A percentile compares a stretch with the other conserved stretches of the same genome.
Evolutionary conservation across 78 protist species (phyloP).

Genomic region (Tieghemostelium lacteum): DNA sequence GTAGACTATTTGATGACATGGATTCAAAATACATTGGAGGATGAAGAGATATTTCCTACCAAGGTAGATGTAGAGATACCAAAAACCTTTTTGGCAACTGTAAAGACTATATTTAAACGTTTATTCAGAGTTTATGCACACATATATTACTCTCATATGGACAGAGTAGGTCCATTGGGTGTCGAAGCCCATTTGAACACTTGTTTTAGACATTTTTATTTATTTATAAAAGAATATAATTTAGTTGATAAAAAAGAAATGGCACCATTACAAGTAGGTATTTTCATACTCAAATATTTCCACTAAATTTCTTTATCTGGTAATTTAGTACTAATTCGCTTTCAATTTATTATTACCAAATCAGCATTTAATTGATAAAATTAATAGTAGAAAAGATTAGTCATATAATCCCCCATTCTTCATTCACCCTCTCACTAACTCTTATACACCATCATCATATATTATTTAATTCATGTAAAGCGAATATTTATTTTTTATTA

Average conservation of each 20-base stretch:
- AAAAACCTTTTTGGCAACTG: slow-evolving; percentile 81
- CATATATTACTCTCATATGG: slow-evolving; percentile 93
- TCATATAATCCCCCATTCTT: background rate
- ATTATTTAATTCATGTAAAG: no score
- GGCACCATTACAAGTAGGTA: slow-evolving; percentile 73
- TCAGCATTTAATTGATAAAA: slow-evolving; percentile 61
- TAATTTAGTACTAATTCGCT: background rate
- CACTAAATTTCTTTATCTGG: no score
- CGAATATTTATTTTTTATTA: no score
- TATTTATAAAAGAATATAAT: slow-evolving; percentile 77
- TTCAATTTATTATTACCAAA: no score
- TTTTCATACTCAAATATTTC: no score
- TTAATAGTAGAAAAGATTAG: slow-evolving; percentile 48
- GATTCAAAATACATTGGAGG: slow-evolving; percentile 93
- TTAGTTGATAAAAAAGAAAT: slow-evolving; percentile 83
- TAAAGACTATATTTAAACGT: slow-evolving; percentile 90
- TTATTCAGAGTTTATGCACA: slow-evolving; percentile 98
- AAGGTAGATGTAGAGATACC: slow-evolving; percentile 85
- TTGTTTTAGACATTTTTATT: slow-evolving; percentile 79
- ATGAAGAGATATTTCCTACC: slow-evolving; percentile 93
- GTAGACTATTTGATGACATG: slow-evolving; percentile 95
- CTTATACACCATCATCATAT: background rate
- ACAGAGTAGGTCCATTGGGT: slow-evolving; percentile 75
- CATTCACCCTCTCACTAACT: background rate
- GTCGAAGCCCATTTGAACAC: slow-evolving; percentile 91